Evolutionary conservation across 1,284 basidiomycete genomes (phyloP), one percentile per base, ranked within the genome.

Genomic region (Pascua sp.): DNA sequence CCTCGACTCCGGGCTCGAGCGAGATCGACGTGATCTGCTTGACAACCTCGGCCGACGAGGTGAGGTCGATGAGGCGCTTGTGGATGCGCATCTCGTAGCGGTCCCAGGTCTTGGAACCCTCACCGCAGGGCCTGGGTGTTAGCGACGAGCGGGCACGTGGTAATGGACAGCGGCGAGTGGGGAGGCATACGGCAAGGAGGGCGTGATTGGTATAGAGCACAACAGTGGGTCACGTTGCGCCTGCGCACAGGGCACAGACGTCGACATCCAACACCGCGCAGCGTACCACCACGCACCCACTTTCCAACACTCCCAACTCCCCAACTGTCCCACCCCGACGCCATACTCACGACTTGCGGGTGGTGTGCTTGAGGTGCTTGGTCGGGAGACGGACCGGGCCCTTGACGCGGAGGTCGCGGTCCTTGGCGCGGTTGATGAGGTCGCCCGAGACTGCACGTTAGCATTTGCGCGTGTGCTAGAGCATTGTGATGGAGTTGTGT

Each of bases 31-130:
- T 98, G 77, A 99, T 99, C 83, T 98, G 95, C 86, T 98, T 98
- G 81, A 99, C 96, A 70, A 98, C 91, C 83, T 98, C 96, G 76
- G 90, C 91, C 63, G 95, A 95, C 60, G 94, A 94, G 84, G 95
- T 92, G 66, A 99, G 84, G 84, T 99, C 96, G 77, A 99, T 98
- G 79, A 98, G 85, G 75, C 96, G 91, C 85, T 99, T 99, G 89
- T 99, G 95, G 70, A 99, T 86, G 84, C 94, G 93, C 82, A 99
- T 87, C 83, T 99, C 95, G 81, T 94, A 98, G 75, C 91, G 88
- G 81, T 98, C 96, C 96, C 96, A 99, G 77, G 96, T 99, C 89
- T 99, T 98, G 76, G 91, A 95, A 85, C 96, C 96, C 82, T 98
- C 96, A 94, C 96, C 96, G 79, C 96, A 96, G 81, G 94, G 77